phyloP scores from a whole-genome alignment of 257 asterid genomes.

The Euphrasia confusa region DNA sequence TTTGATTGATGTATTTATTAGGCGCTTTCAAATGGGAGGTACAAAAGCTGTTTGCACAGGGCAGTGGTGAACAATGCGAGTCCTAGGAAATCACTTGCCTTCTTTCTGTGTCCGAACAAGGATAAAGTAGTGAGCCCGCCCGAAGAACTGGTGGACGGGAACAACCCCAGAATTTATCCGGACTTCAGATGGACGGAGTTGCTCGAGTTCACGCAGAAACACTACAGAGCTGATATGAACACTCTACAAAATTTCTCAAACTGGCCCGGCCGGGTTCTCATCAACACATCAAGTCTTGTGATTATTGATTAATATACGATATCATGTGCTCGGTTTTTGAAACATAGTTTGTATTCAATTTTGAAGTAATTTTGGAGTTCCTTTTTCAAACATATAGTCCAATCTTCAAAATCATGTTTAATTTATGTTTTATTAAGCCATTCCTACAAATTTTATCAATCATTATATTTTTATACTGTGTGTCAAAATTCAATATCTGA shows the following conservation, averaged over 20 bases:
- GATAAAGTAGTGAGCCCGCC: slow-evolving; percentile 90
- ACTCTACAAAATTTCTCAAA: slow-evolving; percentile 62
- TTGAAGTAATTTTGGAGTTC: too few species aligned
- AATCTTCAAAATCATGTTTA: too few species aligned
- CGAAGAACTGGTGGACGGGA: slow-evolving; percentile 62
- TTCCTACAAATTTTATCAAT: too few species aligned
- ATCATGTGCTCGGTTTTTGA: too few species aligned
- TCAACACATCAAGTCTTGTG: slow-evolving; percentile 21
- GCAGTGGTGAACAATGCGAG: slow-evolving; percentile 83
- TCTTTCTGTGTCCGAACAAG: slow-evolving; percentile 79
- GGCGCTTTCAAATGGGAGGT: slow-evolving; percentile 91
- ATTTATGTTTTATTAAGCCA: too few species aligned
- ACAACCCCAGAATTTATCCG: slow-evolving; percentile 68
- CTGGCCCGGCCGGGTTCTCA: slow-evolving; percentile 45
- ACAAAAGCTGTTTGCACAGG: slow-evolving; percentile 85
- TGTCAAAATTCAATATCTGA: too few species aligned
- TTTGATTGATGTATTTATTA: slow-evolving; percentile 22
- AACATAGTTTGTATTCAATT: too few species aligned
- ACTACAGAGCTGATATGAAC: slow-evolving; percentile 89
- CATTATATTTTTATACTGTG: too few species aligned
- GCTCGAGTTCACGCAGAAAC: slow-evolving; percentile 83
- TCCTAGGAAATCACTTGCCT: slow-evolving; percentile 83
- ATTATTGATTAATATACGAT: not conserved
- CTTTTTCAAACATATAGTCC: too few species aligned
- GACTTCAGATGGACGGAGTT: slow-evolving; percentile 70